A percentile compares a stretch with the other conserved stretches of the same genome.
These are phyloP conservation scores for Lathyrus aphaca DNA, from an alignment of 306 rosid genomes.

Conservation along the genomic window DNA sequence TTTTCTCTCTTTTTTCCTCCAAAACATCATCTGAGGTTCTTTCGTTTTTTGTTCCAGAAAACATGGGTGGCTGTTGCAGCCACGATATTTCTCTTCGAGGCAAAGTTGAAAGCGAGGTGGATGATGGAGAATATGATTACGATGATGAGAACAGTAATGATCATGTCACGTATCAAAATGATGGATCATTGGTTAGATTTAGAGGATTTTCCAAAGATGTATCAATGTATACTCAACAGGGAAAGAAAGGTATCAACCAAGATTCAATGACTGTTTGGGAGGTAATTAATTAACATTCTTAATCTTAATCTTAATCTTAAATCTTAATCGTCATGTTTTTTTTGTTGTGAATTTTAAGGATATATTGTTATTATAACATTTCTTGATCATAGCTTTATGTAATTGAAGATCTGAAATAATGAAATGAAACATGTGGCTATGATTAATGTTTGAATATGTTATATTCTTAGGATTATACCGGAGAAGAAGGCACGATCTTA, in stretches of 20 bases:
- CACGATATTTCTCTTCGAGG: conserved; percentile 41
- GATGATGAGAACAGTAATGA: conserved; percentile 40
- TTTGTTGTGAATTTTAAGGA: conserved; percentile 26
- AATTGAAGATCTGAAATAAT: conserved; percentile 11
- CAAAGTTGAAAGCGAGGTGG: conserved; percentile 42
- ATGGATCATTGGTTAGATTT: conserved; percentile 55
- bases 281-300: conserved; percentile 48
- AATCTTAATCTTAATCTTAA: conserved; percentile 22
- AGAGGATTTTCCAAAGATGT: conserved; percentile 56
- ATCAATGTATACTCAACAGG: conserved; percentile 80
- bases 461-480: conserved; percentile 58
- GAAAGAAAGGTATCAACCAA: conserved; percentile 86
- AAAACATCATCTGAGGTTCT: conserved; percentile 37
- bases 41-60: neutral
- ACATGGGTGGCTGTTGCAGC: conserved; percentile 75
- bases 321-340: conserved; percentile 18
- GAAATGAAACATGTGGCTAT: conserved; percentile 4
- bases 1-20: conserved; percentile 24
- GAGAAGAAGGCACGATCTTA: conserved; percentile 61
- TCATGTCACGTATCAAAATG: conserved; percentile 37
- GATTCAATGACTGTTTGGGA: conserved; percentile 92
- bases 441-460: conserved; percentile 35
- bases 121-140: conserved; percentile 38
- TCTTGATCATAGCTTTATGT: neutral
- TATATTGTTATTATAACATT: conserved; percentile 13